Evolutionary conservation across 805 yeast genomes (phyloP), one percentile per base, ranked within the genome.

Genomic region (Hyphopichia homilentoma): DNA sequence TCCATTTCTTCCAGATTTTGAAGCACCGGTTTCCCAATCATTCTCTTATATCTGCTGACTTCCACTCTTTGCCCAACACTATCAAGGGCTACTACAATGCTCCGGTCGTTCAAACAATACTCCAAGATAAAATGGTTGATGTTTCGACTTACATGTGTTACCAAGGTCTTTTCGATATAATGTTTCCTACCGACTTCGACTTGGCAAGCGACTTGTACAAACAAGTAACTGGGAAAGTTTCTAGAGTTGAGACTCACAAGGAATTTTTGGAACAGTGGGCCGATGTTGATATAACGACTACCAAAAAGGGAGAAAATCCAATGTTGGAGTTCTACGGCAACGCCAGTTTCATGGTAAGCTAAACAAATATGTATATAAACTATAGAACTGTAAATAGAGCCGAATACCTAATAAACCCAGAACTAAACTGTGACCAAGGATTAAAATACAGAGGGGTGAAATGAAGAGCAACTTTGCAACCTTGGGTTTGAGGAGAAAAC

Each of bases 101-200:
- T 0, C 95, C 95, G 0, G 87, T 84, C 2, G 93, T 84, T 0
- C 94, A 84, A 50, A 84, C 94, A 0, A 73, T 83, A 48, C 61
- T 82, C 37, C 67, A 78, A 32, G 77, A 80, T 41, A 65, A 68
- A 35, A 81, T 83, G 80, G 71, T 84, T 4, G 79, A 84, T 14
- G 75, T 81, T 0, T 69, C 78, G 23, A 78, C 89, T 0, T 85
- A 79, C 53, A 80, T 86, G 89, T 81, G 75, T n/a, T 71, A 81
- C 24, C 95, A 84, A 51, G 96, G 95, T 0, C 82, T 72, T 48
- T 86, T 84, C 52, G 95, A 86, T 54, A 85, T 86, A 31, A 77
- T 84, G 81, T 86, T 86, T 49, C 85, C 94, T 7, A 86, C 95
- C 0, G 83, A 86, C 48, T 87, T 86, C 54, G 58, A 61, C 6